Evolutionary conservation across 371 early-diverging fungal species (phyloP), one percentile per base, ranked within the genome.

Genomic region (Dichotomocladium elegans): DNA sequence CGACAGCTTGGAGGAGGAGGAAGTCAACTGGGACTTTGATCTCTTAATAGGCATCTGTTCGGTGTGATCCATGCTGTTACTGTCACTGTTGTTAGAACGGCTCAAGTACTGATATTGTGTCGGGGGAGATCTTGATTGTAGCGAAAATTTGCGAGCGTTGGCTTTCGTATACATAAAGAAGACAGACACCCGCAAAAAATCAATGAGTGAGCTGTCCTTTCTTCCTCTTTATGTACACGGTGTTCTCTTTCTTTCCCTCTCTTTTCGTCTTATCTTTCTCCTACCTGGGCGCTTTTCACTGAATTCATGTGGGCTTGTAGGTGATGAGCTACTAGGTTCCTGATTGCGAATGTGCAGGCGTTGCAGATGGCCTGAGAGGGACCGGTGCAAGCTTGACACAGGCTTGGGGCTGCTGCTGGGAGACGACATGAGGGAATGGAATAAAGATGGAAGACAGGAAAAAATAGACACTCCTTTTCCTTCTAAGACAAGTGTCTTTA

Each of bases 351-450:
- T 60, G 47, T 70, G 63, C 4, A 70, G 58, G 26, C 64, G 57
- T 56, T 70, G 71, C 19, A 74, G 64, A 74, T 74, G 74, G 47
- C 66, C 66, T 11, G 74, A 74, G 10, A 74, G 63, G 3, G 71
- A 70, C 62, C 74, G 50, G 29, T 68, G 64, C 31, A 74, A 52
- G 47, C 65, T 61, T 12, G 68, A 68, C 49, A 60, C 60, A 17
- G 63, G 46, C 51, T 60, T 64, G 29, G 29, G 56, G 28, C 37
- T 58, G 47, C 41, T 59, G 22, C 54, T 66, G 24, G 71, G 66
- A 42, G 66, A 72, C 26, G 68, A 61, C 72, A 72, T 72, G 25
- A 34, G 17, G 21, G 37, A 21, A 37, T 37, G 37, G 15, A 37
- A n/a, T n/a, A n/a, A n/a, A n/a, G n/a, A n/a, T n/a, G n/a, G n/a